A percentile compares a stretch with the other conserved stretches of the same genome.
phyloP scores from a whole-genome alignment of 2,329 filamentous ascomycete genomes.

The Esteya vermicola region DNA sequence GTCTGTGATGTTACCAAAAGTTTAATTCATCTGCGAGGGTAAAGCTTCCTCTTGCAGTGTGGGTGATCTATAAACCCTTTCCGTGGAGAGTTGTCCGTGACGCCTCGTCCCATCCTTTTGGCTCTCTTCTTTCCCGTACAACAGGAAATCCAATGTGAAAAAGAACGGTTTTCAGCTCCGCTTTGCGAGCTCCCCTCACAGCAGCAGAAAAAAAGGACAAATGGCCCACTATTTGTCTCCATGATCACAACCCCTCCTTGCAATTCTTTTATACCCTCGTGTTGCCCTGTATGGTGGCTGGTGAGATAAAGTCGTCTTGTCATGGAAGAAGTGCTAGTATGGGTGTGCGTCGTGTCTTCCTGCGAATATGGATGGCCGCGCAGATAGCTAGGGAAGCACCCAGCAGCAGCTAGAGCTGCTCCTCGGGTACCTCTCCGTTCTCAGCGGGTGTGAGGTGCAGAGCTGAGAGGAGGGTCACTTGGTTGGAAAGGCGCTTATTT shows the following conservation, averaged over 20 bases:
- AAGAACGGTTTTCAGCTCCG: no score
- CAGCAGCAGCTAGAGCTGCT: no score
- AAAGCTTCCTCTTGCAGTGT: conserved; percentile 3
- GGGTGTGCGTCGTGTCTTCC: not conserved
- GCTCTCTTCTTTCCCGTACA: not conserved
- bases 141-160: no score
- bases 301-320: not conserved
- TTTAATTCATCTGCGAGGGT: conserved; percentile 1
- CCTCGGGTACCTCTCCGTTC: not conserved
- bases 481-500: conserved; percentile 6
- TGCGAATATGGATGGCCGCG: not conserved
- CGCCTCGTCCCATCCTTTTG: not conserved
- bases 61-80: conserved; percentile 1
- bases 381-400: no score
- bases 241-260: not conserved
- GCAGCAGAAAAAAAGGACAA: no score
- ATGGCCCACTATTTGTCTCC: no score
- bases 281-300: not conserved
- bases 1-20: conserved; percentile 1
- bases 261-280: no score
- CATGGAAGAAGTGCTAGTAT: no score
- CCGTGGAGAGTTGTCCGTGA: not conserved
- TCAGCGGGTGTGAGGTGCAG: conserved; percentile 2
- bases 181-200: not conserved
- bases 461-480: conserved; percentile 3